phyloP scores from a whole-genome alignment of 106 monocot genomes.

The Dendrobium officinale region DNA sequence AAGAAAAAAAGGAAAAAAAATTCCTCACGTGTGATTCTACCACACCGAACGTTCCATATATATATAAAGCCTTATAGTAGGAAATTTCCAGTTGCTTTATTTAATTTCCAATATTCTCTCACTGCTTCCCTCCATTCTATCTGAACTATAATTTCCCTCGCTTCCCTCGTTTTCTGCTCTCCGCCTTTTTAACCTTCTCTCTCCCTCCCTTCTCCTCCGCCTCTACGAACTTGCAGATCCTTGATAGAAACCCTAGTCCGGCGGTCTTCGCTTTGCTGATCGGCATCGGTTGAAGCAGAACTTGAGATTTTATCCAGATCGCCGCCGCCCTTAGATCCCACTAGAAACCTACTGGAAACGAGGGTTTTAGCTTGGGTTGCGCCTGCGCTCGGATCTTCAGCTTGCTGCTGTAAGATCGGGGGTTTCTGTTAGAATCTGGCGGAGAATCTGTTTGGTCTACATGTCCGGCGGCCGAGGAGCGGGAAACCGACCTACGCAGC shows the following conservation, averaged over 20 bases:
- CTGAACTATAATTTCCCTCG: slow-evolving; percentile 60
- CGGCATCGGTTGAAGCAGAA: background rate
- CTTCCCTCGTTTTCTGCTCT: slow-evolving; percentile 56
- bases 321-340: background rate
- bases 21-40: too few relatives aligned
- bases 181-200: slow-evolving; percentile 9
- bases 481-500: slow-evolving; percentile 18
- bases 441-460: background rate
- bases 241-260: slow-evolving; percentile 14
- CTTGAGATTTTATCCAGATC: background rate
- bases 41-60: too few relatives aligned
- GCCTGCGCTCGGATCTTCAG: background rate
- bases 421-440: background rate
- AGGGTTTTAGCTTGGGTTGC: background rate
- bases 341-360: background rate
- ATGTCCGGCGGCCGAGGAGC: slow-evolving; percentile 29
- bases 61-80: too few relatives aligned
- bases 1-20: too few relatives aligned
- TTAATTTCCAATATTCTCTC: slow-evolving; percentile 5
- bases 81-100: background rate
- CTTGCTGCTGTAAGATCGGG: background rate
- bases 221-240: background rate
- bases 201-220: background rate
- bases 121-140: slow-evolving; percentile 30
- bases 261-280: background rate